Percentiles rank a stretch among this genome's conserved stretches.
Evolutionary conservation across 139 green algal genomes (phyloP).

Genomic region (Axilococcus clingmanii): DNA sequence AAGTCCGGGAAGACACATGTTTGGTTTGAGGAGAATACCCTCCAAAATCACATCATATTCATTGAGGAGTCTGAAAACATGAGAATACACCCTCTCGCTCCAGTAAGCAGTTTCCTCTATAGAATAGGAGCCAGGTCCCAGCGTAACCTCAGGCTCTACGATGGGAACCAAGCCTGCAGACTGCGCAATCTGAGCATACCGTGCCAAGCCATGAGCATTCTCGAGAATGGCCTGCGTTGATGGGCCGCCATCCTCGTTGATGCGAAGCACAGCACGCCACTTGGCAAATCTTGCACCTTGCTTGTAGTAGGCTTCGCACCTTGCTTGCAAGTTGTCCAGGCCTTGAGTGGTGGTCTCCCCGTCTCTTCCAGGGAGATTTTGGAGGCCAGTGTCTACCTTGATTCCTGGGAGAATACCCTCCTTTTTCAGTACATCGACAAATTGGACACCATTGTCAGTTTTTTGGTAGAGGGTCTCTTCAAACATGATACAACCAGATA

Average conservation of each 20-base stretch:
- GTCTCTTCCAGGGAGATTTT: constrained; percentile 33
- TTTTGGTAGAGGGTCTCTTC: constrained; percentile 88
- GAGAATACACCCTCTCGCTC: constrained; percentile 33
- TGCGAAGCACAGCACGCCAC: constrained; percentile 77
- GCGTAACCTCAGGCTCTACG: constrained; percentile 84
- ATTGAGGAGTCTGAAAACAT: constrained; percentile 77
- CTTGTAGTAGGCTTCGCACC: constrained; percentile 68
- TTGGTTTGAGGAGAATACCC: constrained; percentile 91
- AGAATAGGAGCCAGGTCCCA: constrained; percentile 62
- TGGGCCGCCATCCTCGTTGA: constrained; percentile 45
- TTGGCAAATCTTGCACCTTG: constrained; percentile 81
- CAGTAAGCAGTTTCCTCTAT: constrained; percentile 81
- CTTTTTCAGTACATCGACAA: constrained; percentile 55
- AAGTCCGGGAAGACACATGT: constrained; percentile 73
- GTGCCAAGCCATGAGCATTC: constrained; percentile 82
- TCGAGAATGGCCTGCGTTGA: constrained; percentile 71
- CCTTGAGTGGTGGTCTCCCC: constrained; percentile 49
- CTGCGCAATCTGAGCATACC: constrained; percentile 84
- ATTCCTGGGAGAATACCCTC: constrained; percentile 73
- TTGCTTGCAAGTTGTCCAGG: constrained; percentile 61
- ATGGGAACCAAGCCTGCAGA: constrained; percentile 81
- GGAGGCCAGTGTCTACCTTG: constrained; percentile 79
- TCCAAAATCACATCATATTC: constrained; percentile 84
- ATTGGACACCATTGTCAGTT: constrained; percentile 35
- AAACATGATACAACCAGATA: constrained; percentile 91